These are phyloP conservation scores for Decorospora gaudefroyi DNA, from an alignment of 2,329 filamentous ascomycete genomes.

Conservation along the genomic window DNA sequence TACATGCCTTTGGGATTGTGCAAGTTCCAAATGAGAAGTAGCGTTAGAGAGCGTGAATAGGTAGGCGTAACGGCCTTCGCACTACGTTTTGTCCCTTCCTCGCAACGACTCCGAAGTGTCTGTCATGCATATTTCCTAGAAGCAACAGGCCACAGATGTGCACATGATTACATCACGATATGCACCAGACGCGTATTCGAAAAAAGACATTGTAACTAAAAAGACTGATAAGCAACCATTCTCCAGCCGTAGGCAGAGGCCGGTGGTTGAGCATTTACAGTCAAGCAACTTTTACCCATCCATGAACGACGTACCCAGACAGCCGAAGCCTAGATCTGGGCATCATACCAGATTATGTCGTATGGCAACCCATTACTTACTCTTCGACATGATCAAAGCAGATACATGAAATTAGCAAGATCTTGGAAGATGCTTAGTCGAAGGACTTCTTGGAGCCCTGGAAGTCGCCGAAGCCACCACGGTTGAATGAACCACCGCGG, in stretches of 20 bases:
- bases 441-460: slow-evolving; percentile 81
- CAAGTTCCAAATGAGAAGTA: too few species aligned
- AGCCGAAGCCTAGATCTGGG: slow-evolving; percentile 16
- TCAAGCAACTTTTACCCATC: slow-evolving; percentile 24
- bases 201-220: too few species aligned
- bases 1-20: too few species aligned
- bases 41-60: too few species aligned
- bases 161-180: too few species aligned
- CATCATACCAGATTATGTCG: slow-evolving; percentile 24
- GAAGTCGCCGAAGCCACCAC: slow-evolving; percentile 67
- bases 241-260: slow-evolving; percentile 9
- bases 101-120: too few species aligned
- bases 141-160: too few species aligned
- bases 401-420: slow-evolving; percentile 17
- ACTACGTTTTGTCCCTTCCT: too few species aligned
- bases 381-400: slow-evolving; percentile 27
- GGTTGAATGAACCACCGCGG: slow-evolving; percentile 53
- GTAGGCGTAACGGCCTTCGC: too few species aligned
- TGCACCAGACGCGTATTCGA: too few species aligned
- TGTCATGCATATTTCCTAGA: too few species aligned
- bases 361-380: slow-evolving; percentile 33
- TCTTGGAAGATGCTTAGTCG: slow-evolving; percentile 32
- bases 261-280: slow-evolving; percentile 6
- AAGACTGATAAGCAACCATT: slow-evolving; percentile 12
- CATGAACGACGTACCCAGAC: slow-evolving; percentile 17